phyloP scores from a whole-genome alignment of 2,329 filamentous ascomycete species.

The Neonectria punicea region DNA sequence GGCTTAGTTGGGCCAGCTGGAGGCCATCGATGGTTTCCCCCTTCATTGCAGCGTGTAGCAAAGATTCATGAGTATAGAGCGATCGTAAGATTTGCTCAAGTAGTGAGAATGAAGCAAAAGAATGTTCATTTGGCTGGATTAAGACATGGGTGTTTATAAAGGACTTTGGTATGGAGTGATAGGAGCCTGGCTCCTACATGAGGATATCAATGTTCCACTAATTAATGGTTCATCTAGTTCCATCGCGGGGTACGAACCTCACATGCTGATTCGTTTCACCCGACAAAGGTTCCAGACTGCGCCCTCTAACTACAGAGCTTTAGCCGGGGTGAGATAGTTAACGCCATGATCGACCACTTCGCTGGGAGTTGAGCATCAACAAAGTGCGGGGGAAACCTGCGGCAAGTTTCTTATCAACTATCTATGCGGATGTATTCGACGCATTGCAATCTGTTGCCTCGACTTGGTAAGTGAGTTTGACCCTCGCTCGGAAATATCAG shows the following conservation, averaged over 20 bases:
- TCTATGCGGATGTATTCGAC: neutral
- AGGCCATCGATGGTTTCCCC: slow-evolving; percentile 12
- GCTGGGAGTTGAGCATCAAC: neutral
- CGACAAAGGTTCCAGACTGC: neutral
- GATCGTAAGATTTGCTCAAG: too few species aligned
- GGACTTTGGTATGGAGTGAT: neutral
- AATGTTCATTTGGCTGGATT: neutral
- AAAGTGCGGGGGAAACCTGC: neutral
- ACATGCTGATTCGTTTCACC: neutral
- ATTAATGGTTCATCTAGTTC: neutral
- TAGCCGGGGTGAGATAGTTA: neutral
- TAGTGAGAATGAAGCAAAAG: neutral
- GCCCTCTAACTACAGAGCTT: neutral
- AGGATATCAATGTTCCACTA: neutral
- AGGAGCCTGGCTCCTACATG: neutral
- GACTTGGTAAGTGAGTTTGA: slow-evolving; percentile 6
- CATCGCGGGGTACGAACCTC: neutral
- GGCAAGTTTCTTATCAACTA: neutral
- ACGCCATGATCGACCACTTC: neutral
- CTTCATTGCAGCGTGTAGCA: slow-evolving; percentile 1
- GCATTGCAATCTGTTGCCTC: slow-evolving; percentile 23
- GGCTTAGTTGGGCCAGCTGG: slow-evolving; percentile 21
- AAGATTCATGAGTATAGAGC: neutral
- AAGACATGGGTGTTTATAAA: neutral
- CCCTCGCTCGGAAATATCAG: neutral